Conservation (phyloP, 805 yeast genomes). For the Candida germanica region DNA sequence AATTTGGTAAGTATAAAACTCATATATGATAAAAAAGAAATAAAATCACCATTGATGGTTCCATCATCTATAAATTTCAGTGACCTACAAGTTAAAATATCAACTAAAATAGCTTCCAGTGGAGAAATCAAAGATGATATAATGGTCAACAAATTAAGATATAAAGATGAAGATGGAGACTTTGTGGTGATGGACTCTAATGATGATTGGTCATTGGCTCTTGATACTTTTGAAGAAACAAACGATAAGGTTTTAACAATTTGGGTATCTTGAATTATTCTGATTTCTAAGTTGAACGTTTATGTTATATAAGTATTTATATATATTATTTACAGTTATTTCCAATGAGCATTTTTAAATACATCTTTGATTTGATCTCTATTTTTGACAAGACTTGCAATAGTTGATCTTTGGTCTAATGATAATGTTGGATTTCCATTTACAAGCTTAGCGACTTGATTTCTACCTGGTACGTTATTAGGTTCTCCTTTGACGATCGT, state of each 20-base stretch:
- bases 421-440: constrained; percentile 28
- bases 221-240: constrained; percentile 51
- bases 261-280: constrained; percentile 32
- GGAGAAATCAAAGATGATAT: constrained; percentile 56
- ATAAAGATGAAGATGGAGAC: constrained; percentile 95
- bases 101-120: constrained; percentile 45
- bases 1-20: constrained; percentile 23
- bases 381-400: constrained; percentile 22
- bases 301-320: background rate
- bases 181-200: constrained; percentile 78
- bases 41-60: constrained; percentile 26
- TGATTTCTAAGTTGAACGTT: background rate
- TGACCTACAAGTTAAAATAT: constrained; percentile 65
- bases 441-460: constrained; percentile 8
- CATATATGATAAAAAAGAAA: constrained; percentile 30
- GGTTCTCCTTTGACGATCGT: constrained; percentile 32
- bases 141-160: constrained; percentile 55
- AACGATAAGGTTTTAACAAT: constrained; percentile 29
- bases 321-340: constrained; percentile 6
- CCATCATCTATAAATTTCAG: constrained; percentile 30
- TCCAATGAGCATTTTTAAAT: constrained; percentile 18
- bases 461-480: constrained; percentile 11
- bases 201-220: constrained; percentile 86
- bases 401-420: constrained; percentile 23
- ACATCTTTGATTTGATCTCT: constrained; percentile 7